phyloP scores from a whole-genome alignment of 352 stramenopile species.

The Plasmopara muralis region DNA sequence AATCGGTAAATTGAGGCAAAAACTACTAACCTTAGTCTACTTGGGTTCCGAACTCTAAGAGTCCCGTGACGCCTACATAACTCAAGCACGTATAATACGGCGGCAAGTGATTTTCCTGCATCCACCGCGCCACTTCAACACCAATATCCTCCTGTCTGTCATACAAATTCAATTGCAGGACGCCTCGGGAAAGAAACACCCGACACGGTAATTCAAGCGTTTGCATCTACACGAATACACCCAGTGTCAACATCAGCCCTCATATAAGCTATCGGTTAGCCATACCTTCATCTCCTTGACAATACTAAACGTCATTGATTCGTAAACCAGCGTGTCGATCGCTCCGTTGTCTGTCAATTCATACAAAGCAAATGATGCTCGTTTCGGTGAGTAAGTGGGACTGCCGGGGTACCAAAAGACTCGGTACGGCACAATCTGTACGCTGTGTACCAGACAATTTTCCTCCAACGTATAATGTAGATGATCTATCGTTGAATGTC shows the following conservation, averaged over 20 bases:
- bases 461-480: constrained; percentile 55
- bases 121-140: constrained; percentile 43
- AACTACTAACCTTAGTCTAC: constrained; percentile 1
- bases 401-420: constrained; percentile 72
- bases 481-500: constrained; percentile 35
- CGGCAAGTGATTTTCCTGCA: constrained; percentile 39
- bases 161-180: constrained; percentile 54
- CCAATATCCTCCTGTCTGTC: constrained; percentile 48
- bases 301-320: constrained; percentile 48
- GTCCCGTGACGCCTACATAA: constrained; percentile 47
- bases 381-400: constrained; percentile 56
- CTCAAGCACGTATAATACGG: constrained; percentile 77
- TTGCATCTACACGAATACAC: constrained; percentile 33
- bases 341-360: constrained; percentile 24
- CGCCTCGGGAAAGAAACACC: constrained; percentile 40
- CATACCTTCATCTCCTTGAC: constrained; percentile 51
- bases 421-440: constrained; percentile 66
- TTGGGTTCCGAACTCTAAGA: constrained; percentile 14
- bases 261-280: not conserved
- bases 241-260: not conserved
- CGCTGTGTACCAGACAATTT: constrained; percentile 33
- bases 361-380: constrained; percentile 57
- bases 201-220: constrained; percentile 39
- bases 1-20: not conserved
- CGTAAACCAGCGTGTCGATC: constrained; percentile 28